Evolutionary conservation across 2,329 filamentous ascomycete genomes (phyloP).

Genomic region (Aspergillus piperis): DNA sequence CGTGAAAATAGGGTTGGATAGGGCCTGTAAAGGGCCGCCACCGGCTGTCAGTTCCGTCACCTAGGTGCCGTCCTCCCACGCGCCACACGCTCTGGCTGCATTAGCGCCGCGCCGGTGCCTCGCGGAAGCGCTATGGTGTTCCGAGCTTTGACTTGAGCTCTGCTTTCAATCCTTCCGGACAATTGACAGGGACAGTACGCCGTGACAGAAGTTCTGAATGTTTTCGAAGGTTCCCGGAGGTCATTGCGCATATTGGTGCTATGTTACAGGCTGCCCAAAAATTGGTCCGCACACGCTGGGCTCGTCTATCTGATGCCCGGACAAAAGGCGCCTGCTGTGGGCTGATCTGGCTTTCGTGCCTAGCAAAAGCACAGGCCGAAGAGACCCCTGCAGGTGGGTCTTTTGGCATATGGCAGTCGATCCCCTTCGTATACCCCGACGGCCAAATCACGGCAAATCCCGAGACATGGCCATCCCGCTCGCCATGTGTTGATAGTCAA

Average conservation of each 20-base stretch:
- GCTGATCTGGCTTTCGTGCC: no score
- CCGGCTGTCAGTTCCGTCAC: background rate
- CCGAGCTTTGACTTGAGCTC: background rate
- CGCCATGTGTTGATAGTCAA: background rate
- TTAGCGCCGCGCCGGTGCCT: background rate
- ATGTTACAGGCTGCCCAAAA: background rate
- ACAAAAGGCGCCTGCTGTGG: no score
- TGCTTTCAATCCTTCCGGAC: no score
- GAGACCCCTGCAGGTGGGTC: background rate
- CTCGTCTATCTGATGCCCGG: no score
- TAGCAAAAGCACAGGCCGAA: background rate
- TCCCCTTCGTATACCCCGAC: background rate
- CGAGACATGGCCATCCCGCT: background rate
- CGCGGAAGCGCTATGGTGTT: background rate
- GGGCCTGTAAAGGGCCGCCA: background rate
- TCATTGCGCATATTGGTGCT: no score
- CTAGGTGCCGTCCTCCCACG: background rate
- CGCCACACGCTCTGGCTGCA: background rate
- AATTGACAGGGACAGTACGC: no score
- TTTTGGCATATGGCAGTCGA: background rate
- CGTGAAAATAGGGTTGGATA: background rate
- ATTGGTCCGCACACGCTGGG: no score
- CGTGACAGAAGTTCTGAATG: no score
- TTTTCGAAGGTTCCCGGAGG: no score
- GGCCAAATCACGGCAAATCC: background rate